Conservation (phyloP, 2,329 filamentous ascomycete genomes). For the Sarocladium brachiariae region DNA sequence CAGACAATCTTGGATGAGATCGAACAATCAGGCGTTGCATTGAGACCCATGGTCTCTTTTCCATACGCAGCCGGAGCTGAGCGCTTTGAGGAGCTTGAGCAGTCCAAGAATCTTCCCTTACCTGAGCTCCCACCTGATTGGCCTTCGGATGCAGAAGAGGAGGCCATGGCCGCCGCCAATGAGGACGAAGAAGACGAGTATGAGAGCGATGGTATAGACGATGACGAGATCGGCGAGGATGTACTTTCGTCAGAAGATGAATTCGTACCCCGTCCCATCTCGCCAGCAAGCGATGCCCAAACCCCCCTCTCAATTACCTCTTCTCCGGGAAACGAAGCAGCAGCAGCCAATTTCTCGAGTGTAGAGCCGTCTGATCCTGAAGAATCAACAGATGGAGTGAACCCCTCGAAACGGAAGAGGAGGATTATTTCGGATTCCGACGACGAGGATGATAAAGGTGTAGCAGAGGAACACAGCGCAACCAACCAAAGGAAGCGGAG, state of each 20-base stretch:
- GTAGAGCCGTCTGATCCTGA: constrained; percentile 9
- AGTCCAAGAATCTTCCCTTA: background rate
- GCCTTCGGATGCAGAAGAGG: constrained; percentile 1
- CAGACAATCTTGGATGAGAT: background rate
- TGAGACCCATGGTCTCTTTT: background rate
- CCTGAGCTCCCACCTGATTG: background rate
- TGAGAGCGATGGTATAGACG: constrained; percentile 14
- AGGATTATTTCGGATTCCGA: constrained; percentile 11
- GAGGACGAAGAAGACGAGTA: constrained; percentile 10
- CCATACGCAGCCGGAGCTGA: background rate
- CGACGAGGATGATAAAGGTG: constrained; percentile 9
- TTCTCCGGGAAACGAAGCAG: background rate
- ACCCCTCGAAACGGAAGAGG: background rate
- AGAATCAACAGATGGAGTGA: background rate
- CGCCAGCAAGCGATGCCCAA: background rate
- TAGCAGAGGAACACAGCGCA: background rate
- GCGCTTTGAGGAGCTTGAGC: background rate
- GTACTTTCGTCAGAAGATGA: constrained; percentile 12
- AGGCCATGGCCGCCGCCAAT: background rate
- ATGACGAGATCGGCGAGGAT: constrained; percentile 7
- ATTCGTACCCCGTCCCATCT: constrained; percentile 11
- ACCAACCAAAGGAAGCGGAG: background rate
- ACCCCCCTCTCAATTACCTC: background rate
- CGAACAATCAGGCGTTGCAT: background rate
- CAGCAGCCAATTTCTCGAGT: constrained; percentile 8